Evolutionary conservation across 352 stramenopile species (phyloP).

Genomic region (Phytophthora citricola): DNA sequence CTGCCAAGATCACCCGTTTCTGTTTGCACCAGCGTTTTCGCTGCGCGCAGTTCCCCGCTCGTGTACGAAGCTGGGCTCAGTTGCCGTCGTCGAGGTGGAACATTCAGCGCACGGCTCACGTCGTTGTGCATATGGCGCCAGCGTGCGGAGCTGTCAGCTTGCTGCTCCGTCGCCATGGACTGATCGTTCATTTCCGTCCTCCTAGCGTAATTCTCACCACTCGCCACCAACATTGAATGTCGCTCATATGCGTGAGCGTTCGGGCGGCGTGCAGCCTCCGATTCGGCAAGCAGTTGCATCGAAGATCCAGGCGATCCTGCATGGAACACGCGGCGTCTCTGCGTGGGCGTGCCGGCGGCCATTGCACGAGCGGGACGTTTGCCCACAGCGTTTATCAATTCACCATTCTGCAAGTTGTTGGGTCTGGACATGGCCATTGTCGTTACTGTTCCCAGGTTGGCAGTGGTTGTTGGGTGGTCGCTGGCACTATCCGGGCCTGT

Average conservation of each 20-base stretch:
- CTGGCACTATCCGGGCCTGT: conserved; percentile 9
- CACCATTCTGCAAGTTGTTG: conserved; percentile 2
- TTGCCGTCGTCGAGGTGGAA: conserved; percentile 35
- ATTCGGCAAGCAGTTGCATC: conserved; percentile 29
- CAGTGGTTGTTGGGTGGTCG: conserved; percentile 15
- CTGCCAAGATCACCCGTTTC: conserved; percentile 63
- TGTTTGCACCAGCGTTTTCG: conserved; percentile 39
- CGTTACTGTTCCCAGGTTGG: neutral
- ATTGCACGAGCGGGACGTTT: conserved; percentile 24
- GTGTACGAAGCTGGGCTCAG: conserved; percentile 31
- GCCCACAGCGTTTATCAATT: neutral
- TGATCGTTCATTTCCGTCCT: conserved; percentile 11
- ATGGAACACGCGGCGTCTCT: conserved; percentile 27
- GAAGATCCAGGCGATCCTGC: conserved; percentile 29
- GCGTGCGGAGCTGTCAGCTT: conserved; percentile 47
- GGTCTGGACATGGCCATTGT: conserved; percentile 1
- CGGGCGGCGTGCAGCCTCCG: conserved; percentile 11
- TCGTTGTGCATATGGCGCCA: conserved; percentile 82
- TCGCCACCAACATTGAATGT: conserved; percentile 18
- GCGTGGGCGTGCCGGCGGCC: conserved; percentile 4
- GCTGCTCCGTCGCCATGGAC: conserved; percentile 31
- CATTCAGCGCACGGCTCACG: conserved; percentile 60
- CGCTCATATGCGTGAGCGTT: conserved; percentile 24
- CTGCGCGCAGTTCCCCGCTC: conserved; percentile 40
- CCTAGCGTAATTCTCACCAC: conserved; percentile 1